These are phyloP conservation scores for Reutealis trisperma DNA, from an alignment of 345 rosid species.

Conservation along the genomic window DNA sequence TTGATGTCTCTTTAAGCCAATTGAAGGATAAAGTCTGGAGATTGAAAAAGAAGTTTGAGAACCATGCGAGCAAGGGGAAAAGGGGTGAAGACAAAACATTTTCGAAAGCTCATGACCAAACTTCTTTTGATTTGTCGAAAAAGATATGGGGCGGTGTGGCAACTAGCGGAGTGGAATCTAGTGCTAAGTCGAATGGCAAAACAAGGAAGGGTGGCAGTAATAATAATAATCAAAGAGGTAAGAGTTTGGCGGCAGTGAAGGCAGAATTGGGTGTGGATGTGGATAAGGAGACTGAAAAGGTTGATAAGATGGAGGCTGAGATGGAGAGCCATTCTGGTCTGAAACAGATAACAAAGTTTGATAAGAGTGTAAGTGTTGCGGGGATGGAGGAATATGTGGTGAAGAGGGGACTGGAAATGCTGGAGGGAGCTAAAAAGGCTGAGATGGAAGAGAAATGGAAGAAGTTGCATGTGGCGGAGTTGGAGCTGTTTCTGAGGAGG, in stretches of 20 bases:
- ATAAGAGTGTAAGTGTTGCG: background rate
- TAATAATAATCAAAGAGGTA: background rate
- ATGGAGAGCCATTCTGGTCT: background rate
- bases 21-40: slow-evolving; percentile 44
- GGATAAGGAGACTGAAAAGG: background rate
- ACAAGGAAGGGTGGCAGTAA: background rate
- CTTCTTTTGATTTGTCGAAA: slow-evolving; percentile 30
- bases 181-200: background rate
- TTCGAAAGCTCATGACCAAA: slow-evolving; percentile 28
- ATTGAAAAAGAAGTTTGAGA: slow-evolving; percentile 39
- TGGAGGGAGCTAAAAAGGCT: slow-evolving; percentile 14
- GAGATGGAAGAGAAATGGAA: slow-evolving; percentile 33
- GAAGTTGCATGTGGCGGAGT: slow-evolving; percentile 26
- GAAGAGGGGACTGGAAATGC: slow-evolving; percentile 12
- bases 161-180: background rate
- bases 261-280: background rate
- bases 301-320: slow-evolving; percentile 9
- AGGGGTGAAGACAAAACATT: slow-evolving; percentile 28
- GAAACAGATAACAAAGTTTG: background rate
- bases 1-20: slow-evolving; percentile 39
- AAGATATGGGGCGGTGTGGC: slow-evolving; percentile 34
- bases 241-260: background rate
- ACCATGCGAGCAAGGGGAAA: slow-evolving; percentile 22
- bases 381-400: slow-evolving; percentile 23
- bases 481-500: slow-evolving; percentile 28